Evolutionary conservation across 169 alveolate genomes (phyloP).

Genomic region (Eimeria necatrix): DNA sequence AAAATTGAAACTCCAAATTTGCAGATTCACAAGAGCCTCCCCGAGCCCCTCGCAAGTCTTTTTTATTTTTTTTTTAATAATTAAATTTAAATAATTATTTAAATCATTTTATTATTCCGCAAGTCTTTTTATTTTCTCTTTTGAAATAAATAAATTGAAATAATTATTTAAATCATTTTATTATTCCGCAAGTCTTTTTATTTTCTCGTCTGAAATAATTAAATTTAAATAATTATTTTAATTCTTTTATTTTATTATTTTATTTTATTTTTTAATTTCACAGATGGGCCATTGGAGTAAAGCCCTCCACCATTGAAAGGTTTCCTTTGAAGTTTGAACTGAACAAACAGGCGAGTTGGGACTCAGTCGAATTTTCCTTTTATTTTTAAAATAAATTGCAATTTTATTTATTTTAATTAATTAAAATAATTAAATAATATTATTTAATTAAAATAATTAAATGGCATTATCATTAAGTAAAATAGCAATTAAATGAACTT

Average conservation of each 20-base stretch:
- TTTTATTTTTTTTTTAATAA: neutral
- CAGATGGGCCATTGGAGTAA: constrained; percentile 27
- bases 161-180: neutral
- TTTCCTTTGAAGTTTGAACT: neutral
- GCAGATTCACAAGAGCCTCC: constrained; percentile 31
- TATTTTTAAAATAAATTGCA: constrained; percentile 59
- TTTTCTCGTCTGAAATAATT: neutral
- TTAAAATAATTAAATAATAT: neutral
- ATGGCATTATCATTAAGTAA: neutral
- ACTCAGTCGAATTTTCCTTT: neutral
- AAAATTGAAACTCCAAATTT: too few relatives aligned
- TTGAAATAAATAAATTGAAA: neutral
- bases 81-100: neutral
- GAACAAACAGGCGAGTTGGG: neutral
- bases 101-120: too few relatives aligned
- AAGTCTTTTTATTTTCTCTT: neutral
- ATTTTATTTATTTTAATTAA: neutral
- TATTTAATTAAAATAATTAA: neutral
- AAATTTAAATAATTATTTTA: neutral
- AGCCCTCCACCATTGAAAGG: constrained; percentile 5
- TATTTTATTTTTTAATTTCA: neutral
- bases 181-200: neutral
- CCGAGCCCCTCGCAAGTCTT: neutral
- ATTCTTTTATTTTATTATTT: neutral
- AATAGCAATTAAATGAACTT: neutral